Conservation (phyloP, 2,329 filamentous ascomycete genomes). For the Hymenoscyphus fructigenus region DNA sequence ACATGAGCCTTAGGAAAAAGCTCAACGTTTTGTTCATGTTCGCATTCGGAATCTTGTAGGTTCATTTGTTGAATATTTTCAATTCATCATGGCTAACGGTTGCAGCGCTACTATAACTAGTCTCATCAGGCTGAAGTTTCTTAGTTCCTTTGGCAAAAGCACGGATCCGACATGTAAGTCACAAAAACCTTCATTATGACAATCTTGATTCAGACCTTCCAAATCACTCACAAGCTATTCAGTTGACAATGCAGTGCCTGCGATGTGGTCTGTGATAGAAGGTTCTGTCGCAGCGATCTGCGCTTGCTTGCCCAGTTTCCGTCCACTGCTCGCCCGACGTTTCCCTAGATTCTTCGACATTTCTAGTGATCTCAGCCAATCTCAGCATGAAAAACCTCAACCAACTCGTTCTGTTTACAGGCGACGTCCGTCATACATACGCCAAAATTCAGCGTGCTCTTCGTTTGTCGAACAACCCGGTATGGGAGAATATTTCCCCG, state of each 20-base stretch:
- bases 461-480: too few relatives aligned
- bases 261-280: constrained; percentile 34
- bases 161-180: constrained; percentile 30
- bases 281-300: constrained; percentile 31
- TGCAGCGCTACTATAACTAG: constrained; percentile 27
- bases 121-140: constrained; percentile 28
- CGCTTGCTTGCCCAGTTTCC: constrained; percentile 31
- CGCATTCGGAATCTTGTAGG: constrained; percentile 63
- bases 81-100: background rate
- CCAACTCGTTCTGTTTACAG: background rate
- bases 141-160: constrained; percentile 24
- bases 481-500: background rate
- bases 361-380: background rate
- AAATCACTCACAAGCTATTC: background rate
- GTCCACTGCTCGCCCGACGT: constrained; percentile 25
- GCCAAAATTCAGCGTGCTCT: too few relatives aligned
- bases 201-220: background rate
- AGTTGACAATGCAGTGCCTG: constrained; percentile 29
- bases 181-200: too few relatives aligned
- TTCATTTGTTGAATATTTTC: background rate
- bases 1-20: constrained; percentile 63
- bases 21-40: constrained; percentile 67
- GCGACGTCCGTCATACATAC: background rate
- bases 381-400: background rate
- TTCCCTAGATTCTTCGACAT: constrained; percentile 14